phyloP scores from a whole-genome alignment of 2,329 filamentous ascomycete genomes.

The Xylariaceae sp. region DNA sequence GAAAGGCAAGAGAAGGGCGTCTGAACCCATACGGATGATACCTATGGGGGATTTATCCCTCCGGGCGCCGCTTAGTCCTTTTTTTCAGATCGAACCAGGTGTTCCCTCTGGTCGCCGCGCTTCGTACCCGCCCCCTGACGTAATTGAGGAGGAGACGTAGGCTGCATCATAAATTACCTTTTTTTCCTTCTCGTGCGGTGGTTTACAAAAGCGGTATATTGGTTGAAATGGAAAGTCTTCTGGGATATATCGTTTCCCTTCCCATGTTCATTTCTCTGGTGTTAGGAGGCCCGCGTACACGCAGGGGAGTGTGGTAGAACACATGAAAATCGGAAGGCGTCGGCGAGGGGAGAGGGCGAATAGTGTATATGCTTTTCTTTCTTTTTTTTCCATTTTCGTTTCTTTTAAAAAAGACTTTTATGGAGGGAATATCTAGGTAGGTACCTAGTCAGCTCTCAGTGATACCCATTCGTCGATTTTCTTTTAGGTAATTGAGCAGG shows the following conservation, averaged over 20 bases:
- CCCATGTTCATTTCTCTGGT: not conserved
- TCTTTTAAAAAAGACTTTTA: not conserved
- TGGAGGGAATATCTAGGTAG: not conserved
- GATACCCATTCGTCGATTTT: conserved; percentile 10
- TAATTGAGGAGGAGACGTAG: conserved; percentile 18
- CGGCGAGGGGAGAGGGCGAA: not conserved
- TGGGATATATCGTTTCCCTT: too few species aligned
- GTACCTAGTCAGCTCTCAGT: not conserved
- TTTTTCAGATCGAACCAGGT: not conserved
- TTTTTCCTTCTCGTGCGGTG: not conserved
- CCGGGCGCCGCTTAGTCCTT: not conserved
- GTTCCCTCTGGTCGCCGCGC: not conserved
- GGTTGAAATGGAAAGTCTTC: too few species aligned
- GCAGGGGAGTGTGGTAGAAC: not conserved
- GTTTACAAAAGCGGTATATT: not conserved
- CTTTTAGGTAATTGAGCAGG: not conserved
- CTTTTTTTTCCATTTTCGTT: not conserved
- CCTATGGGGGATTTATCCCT: conserved; percentile 5
- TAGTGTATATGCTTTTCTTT: not conserved
- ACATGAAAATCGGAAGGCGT: not conserved
- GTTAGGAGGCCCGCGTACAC: not conserved
- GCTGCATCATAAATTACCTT: not conserved
- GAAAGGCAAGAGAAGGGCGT: conserved; percentile 10
- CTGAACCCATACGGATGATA: not conserved
- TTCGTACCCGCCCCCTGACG: conserved; percentile 6